These are phyloP conservation scores for Pseudogymnoascus verrucosus DNA, from an alignment of 2,329 filamentous ascomycete species.

Conservation along the genomic window DNA sequence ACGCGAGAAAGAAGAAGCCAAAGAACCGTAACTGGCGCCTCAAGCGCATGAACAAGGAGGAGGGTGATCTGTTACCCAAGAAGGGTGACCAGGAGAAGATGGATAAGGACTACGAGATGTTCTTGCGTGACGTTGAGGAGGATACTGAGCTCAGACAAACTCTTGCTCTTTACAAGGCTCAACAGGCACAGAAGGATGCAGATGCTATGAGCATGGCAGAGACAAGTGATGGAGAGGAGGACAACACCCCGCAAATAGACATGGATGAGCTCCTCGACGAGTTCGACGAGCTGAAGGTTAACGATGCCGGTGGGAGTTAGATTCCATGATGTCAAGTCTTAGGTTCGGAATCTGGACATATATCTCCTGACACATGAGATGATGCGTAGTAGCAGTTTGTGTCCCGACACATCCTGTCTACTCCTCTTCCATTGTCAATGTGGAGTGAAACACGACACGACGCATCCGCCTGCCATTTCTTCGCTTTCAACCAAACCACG, in stretches of 20 bases:
- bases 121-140: constrained; percentile 93
- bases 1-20: constrained; percentile 75
- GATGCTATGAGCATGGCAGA: constrained; percentile 63
- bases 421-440: neutral
- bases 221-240: constrained; percentile 54
- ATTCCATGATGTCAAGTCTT: neutral
- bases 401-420: neutral
- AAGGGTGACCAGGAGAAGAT: constrained; percentile 82
- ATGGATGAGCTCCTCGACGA: constrained; percentile 84
- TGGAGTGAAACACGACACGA: neutral
- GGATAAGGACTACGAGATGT: constrained; percentile 94
- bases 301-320: constrained; percentile 16
- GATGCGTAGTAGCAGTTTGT: neutral
- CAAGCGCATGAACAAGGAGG: constrained; percentile 85
- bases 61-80: constrained; percentile 77
- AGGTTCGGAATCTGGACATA: neutral
- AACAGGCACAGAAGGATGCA: constrained; percentile 39
- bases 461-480: neutral
- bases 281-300: constrained; percentile 77
- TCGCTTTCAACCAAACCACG: neutral
- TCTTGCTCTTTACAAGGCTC: constrained; percentile 74
- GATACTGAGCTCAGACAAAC: constrained; percentile 80
- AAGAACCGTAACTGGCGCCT: constrained; percentile 85
- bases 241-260: constrained; percentile 60
- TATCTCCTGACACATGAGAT: neutral